Evolutionary conservation across 805 yeast species (phyloP).

Genomic region (Nakazawaea wyomingensis): DNA sequence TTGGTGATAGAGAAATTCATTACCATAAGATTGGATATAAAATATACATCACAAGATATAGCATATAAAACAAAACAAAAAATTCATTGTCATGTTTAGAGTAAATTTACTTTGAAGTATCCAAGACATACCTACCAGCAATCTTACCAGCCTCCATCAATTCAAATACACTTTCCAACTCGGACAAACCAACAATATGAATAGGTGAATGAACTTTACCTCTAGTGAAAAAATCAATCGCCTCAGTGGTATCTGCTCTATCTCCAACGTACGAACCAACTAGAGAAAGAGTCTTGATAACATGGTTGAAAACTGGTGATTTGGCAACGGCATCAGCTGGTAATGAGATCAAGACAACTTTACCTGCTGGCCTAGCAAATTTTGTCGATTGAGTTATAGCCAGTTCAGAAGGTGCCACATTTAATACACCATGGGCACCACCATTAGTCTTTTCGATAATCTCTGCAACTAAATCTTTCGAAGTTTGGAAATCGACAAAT

Average conservation of each 20-base stretch:
- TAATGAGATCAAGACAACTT: slow-evolving; percentile 47
- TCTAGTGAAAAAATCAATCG: slow-evolving; percentile 11
- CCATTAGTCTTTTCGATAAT: slow-evolving; percentile 57
- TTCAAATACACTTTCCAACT: slow-evolving; percentile 61
- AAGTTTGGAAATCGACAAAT: slow-evolving; percentile 53
- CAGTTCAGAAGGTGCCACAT: slow-evolving; percentile 67
- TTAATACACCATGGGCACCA: slow-evolving; percentile 73
- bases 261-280: slow-evolving; percentile 76
- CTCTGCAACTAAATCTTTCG: slow-evolving; percentile 50
- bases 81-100: no score
- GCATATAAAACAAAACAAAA: not conserved
- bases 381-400: slow-evolving; percentile 60
- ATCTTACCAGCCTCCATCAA: slow-evolving; percentile 82
- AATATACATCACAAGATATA: not conserved
- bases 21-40: no score
- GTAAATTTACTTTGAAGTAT: slow-evolving; percentile 52
- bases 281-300: slow-evolving; percentile 56
- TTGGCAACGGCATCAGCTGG: slow-evolving; percentile 66
- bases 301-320: slow-evolving; percentile 60
- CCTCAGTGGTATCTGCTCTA: slow-evolving; percentile 60
- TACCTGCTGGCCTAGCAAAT: slow-evolving; percentile 62
- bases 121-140: slow-evolving; percentile 86
- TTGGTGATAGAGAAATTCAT: not conserved
- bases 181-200: slow-evolving; percentile 70
- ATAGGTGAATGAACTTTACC: slow-evolving; percentile 28